These are phyloP conservation scores for Verticillium zaregamsianum DNA, from an alignment of 2,329 filamentous ascomycete genomes.

Conservation along the genomic window DNA sequence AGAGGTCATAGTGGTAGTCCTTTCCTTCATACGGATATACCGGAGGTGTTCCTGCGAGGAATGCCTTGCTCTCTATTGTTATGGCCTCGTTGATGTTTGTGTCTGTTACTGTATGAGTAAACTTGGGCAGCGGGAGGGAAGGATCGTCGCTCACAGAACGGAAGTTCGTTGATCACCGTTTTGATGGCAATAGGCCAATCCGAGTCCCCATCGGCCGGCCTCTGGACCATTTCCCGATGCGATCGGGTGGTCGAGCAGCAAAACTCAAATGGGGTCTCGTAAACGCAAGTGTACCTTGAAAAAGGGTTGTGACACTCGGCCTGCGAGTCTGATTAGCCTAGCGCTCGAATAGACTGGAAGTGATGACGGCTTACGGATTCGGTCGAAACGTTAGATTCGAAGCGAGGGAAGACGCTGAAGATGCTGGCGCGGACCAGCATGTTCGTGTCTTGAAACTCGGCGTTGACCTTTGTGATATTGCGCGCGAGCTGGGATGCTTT, in stretches of 20 bases:
- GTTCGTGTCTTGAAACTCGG: constrained; percentile 6
- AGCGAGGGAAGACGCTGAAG: neutral
- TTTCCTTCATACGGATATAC: neutral
- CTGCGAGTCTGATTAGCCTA: neutral
- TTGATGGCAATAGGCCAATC: neutral
- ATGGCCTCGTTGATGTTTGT: neutral
- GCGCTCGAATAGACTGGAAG: neutral
- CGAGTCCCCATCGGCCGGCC: neutral
- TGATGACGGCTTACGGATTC: neutral
- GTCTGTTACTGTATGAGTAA: neutral
- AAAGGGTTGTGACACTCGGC: neutral
- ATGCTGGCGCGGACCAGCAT: neutral
- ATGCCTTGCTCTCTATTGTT: neutral
- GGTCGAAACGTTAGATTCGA: neutral
- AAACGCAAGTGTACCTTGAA: neutral
- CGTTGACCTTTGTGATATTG: constrained; percentile 1
- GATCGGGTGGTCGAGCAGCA: neutral
- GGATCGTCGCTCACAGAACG: neutral
- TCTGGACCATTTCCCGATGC: neutral
- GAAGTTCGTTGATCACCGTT: neutral
- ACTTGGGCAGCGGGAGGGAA: neutral
- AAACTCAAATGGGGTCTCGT: neutral
- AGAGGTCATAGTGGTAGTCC: neutral
- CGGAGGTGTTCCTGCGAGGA: neutral
- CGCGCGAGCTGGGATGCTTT: neutral